Percentiles rank a stretch among this genome's conserved stretches.
Evolutionary conservation across 1,284 basidiomycete genomes (phyloP).

Genomic region (Ustilago esculenta): DNA sequence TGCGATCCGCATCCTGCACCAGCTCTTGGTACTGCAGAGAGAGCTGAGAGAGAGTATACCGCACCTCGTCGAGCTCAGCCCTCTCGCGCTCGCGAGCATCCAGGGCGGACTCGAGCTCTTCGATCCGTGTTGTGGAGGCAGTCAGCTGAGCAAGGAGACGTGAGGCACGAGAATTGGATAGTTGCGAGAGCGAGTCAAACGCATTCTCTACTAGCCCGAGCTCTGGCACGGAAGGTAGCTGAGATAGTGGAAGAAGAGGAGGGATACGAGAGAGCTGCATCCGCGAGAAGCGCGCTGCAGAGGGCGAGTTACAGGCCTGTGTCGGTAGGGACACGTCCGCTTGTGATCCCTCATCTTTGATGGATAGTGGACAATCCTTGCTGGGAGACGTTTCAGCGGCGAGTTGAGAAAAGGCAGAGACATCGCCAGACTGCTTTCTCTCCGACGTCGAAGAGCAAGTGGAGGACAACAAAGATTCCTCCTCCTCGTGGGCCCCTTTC

Average conservation of each 20-base stretch:
- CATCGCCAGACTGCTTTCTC: conserved; percentile 22
- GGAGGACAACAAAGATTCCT: conserved; percentile 5
- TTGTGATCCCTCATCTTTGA: too few species aligned
- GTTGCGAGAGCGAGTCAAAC: conserved; percentile 12
- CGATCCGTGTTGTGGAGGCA: conserved; percentile 12
- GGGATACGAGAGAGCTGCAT: conserved; percentile 12
- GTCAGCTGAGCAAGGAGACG: conserved; percentile 20
- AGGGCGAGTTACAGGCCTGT: conserved; percentile 20
- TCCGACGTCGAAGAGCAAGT: conserved; percentile 15
- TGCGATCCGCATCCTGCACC: conserved; percentile 14
- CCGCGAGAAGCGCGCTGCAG: conserved; percentile 23
- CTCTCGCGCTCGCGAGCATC: conserved; percentile 5
- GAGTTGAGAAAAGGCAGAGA: too few species aligned
- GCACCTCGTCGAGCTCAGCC: conserved; percentile 16
- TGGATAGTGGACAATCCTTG: too few species aligned
- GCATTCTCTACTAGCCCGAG: conserved; percentile 8
- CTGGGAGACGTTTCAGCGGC: too few species aligned
- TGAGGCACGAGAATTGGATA: conserved; percentile 14
- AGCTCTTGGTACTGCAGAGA: conserved; percentile 20
- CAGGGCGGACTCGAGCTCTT: conserved; percentile 18
- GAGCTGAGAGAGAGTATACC: conserved; percentile 4
- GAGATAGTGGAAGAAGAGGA: neutral
- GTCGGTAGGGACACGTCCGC: neutral
- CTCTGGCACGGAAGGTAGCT: conserved; percentile 3
- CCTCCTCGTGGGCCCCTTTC: neutral